Base-by-base conservation (phyloP, 768 basidiomycete genomes). In the Trametes punicea region DNA sequence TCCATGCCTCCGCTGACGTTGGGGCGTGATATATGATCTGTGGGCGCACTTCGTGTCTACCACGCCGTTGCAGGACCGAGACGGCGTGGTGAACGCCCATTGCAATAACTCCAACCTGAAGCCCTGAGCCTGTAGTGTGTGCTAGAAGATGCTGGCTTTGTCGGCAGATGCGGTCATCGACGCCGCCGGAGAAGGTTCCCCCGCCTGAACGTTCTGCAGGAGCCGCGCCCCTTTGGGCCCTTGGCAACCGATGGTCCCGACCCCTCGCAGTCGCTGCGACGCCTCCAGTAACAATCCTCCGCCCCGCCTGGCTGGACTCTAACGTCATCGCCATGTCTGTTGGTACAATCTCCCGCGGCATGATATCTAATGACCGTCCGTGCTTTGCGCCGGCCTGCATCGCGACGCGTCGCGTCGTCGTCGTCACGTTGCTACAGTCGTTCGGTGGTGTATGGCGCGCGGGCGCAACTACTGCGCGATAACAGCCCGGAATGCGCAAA, bases 11-110 rank as follows among this genome's bases (percentile, higher is more conserved):
- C 20, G 10, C 46, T 59, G 57, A 59, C 57, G 52, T 45, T 30
- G 21, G n/a, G 51, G 50, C 40, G 44, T 58, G 57, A 54, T 54
- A 52, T 49, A 59, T 59, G 57, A 59, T 59, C 31, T 45, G 44
- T 40, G 27, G 57, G 51, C 38, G 51, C 51, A 34, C 41, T 45
- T 54, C 51, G 34, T 52, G 51, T 44, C 13, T 30, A 21, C 42
- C 58, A 60, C 58, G 58, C 53, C 36, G 48, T 46, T 46, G 31
- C 41, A 36, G 38, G 53, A 39, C 45, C 42, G 58, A 55, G 21
- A 38, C 46, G 26, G 58, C 58, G 58, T 60, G 58, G 47, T 31
- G 38, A 16, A 29, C 45, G 57, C 40, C 47, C 51, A 34, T n/a
- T n/a, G 23, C 57, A 16, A 30, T 18, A 31, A 23, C 27, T 45